These are phyloP conservation scores for Malassezia furfur DNA, from an alignment of 1,284 basidiomycete species.

Conservation along the genomic window DNA sequence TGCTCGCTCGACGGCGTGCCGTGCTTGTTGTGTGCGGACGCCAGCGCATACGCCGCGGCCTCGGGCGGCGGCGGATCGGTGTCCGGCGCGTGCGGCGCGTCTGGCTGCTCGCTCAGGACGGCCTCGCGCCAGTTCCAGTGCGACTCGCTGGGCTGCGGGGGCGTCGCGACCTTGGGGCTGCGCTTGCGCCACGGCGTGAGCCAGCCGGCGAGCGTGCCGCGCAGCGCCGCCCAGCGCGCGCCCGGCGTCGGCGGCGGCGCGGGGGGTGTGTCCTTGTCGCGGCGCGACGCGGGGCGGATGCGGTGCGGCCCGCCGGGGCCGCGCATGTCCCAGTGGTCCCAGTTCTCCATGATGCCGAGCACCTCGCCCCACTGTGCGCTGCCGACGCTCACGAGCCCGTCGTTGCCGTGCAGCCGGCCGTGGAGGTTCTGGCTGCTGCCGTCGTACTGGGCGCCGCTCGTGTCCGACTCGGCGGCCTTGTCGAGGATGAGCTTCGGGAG, in stretches of 20 bases:
- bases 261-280: not conserved
- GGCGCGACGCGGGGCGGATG: conserved; percentile 14
- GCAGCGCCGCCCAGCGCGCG: not conserved
- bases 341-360: conserved; percentile 76
- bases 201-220: not conserved
- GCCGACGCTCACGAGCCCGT: conserved; percentile 78
- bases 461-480: conserved; percentile 50
- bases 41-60: conserved; percentile 10
- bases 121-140: conserved; percentile 16
- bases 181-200: not conserved
- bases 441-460: conserved; percentile 35
- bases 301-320: conserved; percentile 56
- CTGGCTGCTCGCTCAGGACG: conserved; percentile 8
- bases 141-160: not conserved
- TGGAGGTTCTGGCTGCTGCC: conserved; percentile 48
- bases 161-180: not conserved
- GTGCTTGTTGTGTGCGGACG: conserved; percentile 1
- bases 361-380: conserved; percentile 50
- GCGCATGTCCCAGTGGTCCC: conserved; percentile 93
- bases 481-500: conserved; percentile 89
- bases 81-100: not conserved
- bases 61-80: not conserved
- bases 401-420: conserved; percentile 69
- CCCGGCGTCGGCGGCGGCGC: not conserved
- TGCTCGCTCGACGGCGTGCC: not conserved